Percentiles rank a stretch among this genome's conserved stretches.
Conservation (phyloP, 164 flowering plant species). For the Houttuynia cordata region DNA sequence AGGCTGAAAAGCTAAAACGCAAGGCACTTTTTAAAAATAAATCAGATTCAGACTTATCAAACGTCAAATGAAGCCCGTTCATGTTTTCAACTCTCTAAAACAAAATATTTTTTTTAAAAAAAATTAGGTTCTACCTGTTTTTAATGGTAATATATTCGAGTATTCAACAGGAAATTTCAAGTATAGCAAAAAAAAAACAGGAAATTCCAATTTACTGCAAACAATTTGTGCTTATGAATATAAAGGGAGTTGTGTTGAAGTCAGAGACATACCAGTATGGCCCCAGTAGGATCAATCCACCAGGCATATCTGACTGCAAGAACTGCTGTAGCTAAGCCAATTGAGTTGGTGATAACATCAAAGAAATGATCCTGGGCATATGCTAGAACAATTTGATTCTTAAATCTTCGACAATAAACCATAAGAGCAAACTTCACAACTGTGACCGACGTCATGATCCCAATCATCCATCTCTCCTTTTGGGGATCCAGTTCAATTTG, state of each 20-base stretch:
- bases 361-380: constrained; percentile 83
- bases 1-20: no score
- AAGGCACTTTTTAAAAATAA: no score
- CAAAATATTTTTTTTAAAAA: no score
- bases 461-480: constrained; percentile 69
- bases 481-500: constrained; percentile 7
- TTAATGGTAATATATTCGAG: no score
- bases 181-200: no score
- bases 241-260: background rate
- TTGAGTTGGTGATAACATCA: constrained; percentile 71
- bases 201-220: no score
- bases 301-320: constrained; percentile 42
- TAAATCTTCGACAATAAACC: constrained; percentile 60
- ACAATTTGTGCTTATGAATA: background rate
- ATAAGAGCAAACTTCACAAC: constrained; percentile 48
- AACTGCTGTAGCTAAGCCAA: constrained; percentile 54
- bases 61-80: no score
- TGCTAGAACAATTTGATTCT: constrained; percentile 62
- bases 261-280: constrained; percentile 42
- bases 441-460: constrained; percentile 69
- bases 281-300: constrained; percentile 87
- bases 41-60: no score
- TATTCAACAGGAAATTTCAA: no score
- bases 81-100: no score
- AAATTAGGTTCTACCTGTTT: no score